phyloP scores from a whole-genome alignment of 306 rosid genomes.

The Lablab purpureus region DNA sequence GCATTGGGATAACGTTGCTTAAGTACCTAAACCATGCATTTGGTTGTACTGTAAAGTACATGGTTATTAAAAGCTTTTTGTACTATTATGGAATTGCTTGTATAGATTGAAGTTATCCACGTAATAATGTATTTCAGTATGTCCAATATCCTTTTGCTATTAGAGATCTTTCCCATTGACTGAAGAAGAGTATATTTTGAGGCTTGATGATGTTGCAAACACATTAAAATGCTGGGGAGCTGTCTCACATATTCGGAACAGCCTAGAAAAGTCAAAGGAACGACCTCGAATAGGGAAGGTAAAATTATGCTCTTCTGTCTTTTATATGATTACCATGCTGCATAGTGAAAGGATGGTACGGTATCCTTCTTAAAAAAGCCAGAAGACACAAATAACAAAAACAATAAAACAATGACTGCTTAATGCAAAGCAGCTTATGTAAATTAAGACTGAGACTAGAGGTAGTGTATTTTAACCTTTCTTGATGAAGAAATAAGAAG shows the following conservation, averaged over 20 bases:
- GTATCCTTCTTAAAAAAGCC: not conserved
- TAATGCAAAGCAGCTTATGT: not conserved
- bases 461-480: not conserved
- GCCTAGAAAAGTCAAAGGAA: slow-evolving; percentile 81
- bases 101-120: slow-evolving; percentile 25
- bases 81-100: slow-evolving; percentile 10
- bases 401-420: slow-evolving; percentile 5
- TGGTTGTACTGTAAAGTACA: slow-evolving; percentile 5
- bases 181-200: slow-evolving; percentile 94
- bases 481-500: not conserved
- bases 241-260: slow-evolving; percentile 94
- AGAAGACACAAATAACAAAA: not conserved
- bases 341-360: not conserved
- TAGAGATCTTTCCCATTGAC: slow-evolving; percentile 95
- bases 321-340: not conserved
- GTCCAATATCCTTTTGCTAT: slow-evolving; percentile 35
- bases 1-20: slow-evolving; percentile 17
- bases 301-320: slow-evolving; percentile 37
- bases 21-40: slow-evolving; percentile 20
- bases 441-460: not conserved
- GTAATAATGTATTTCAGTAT: slow-evolving; percentile 13
- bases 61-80: not conserved
- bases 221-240: slow-evolving; percentile 98
- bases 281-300: slow-evolving; percentile 99
- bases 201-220: slow-evolving; percentile 95